Evolutionary conservation across 108 stramenopile species (phyloP).

Genomic region (Seminavis robusta): DNA sequence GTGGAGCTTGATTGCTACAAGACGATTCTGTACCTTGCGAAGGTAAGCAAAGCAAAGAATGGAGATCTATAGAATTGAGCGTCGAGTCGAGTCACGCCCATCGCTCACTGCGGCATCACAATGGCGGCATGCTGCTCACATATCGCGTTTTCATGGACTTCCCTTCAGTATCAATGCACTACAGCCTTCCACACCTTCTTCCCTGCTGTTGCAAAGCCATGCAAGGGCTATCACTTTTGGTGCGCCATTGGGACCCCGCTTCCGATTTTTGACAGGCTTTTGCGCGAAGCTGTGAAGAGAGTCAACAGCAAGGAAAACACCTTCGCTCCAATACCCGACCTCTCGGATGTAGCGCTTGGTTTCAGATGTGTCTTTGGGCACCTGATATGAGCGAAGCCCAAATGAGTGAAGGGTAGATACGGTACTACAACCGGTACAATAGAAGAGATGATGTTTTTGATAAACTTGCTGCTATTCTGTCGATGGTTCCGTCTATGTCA

Average conservation of each 20-base stretch:
- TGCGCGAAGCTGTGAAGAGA: constrained; percentile 68
- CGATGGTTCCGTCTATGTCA: too few species aligned
- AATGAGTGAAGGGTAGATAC: neutral
- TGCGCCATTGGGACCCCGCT: constrained; percentile 69
- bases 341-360: constrained; percentile 75
- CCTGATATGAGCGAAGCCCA: constrained; percentile 57
- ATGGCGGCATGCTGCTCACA: too few species aligned
- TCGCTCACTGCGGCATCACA: too few species aligned
- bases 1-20: constrained; percentile 71
- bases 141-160: too few species aligned
- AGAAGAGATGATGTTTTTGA: too few species aligned
- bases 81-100: too few species aligned
- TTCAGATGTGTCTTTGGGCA: constrained; percentile 87
- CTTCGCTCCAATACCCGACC: constrained; percentile 48
- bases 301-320: constrained; percentile 29
- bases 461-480: too few species aligned
- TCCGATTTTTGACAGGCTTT: constrained; percentile 79
- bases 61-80: too few species aligned
- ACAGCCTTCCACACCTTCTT: constrained; percentile 70
- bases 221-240: constrained; percentile 89
- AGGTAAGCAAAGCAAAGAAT: too few species aligned
- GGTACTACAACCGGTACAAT: too few species aligned
- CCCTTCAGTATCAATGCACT: constrained; percentile 85
- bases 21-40: constrained; percentile 73
- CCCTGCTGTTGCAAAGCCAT: constrained; percentile 55